phyloP scores from a whole-genome alignment of 306 rosid species.

The Purshia tridentata region DNA sequence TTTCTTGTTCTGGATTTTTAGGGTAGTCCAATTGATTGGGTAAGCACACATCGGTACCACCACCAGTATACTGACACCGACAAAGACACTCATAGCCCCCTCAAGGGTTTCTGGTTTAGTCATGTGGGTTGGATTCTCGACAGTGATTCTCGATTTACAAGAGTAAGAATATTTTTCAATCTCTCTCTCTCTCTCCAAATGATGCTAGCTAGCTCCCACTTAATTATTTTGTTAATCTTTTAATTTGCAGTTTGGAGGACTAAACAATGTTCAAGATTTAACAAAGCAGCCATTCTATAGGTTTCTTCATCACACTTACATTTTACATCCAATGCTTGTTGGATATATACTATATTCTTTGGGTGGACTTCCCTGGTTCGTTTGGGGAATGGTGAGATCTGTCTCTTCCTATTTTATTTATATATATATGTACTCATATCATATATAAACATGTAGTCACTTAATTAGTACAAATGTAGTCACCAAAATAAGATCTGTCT shows the following conservation, averaged over 20 bases:
- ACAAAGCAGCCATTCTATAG: constrained; percentile 66
- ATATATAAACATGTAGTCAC: too few species aligned
- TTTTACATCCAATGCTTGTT: constrained; percentile 67
- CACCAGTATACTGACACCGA: constrained; percentile 85
- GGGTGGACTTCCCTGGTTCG: constrained; percentile 79
- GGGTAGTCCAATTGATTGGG: constrained; percentile 94
- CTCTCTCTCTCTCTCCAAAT: neutral
- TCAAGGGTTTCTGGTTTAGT: constrained; percentile 83
- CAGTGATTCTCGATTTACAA: constrained; percentile 39
- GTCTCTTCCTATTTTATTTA: too few species aligned
- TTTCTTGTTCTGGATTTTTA: constrained; percentile 23
- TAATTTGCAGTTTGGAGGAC: constrained; percentile 61
- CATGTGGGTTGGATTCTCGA: constrained; percentile 84
- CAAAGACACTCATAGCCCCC: constrained; percentile 80
- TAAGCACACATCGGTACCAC: constrained; percentile 83
- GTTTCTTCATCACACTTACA: constrained; percentile 55
- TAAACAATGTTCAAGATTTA: constrained; percentile 67
- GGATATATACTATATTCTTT: constrained; percentile 58
- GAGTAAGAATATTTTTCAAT: constrained; percentile 29
- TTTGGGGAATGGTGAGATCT: constrained; percentile 77
- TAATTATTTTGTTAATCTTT: neutral
- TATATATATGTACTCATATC: too few species aligned
- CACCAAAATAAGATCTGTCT: neutral
- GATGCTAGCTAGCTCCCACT: neutral
- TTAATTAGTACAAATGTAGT: too few species aligned